Base-by-base conservation (phyloP, 495 filamentous ascomycete genomes). In the Cercophora scortea region DNA sequence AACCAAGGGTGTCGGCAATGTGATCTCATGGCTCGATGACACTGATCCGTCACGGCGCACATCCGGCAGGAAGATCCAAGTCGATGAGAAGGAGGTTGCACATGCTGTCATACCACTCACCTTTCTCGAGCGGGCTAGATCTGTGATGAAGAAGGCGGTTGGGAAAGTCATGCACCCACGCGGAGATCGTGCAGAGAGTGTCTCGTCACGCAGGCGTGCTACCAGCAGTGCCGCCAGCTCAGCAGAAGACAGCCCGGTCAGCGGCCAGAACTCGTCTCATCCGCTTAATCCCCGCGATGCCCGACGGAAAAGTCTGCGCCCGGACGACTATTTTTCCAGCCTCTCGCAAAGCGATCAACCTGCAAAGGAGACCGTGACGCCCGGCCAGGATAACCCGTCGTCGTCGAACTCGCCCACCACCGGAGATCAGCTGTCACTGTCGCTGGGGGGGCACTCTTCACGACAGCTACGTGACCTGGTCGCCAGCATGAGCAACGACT, bases 51-150 rank as follows among this genome's bases (percentile, higher is more conserved):
- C 78, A 18, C 79, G 83, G 32, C 85, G 85, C 53, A 86, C 84
- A 52, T 84, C 90, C 49, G 90, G 90, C 54, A 86, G 88, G 69
- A 88, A 83, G 71, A 97, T 99, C 58, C 86, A 96, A 63, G 88
- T 99, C 45, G 90, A 93, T 12, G 86, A 85, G 48, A 82, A 86
- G 59, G 93, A 99, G 66, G 82, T 99, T 53, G 89, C 88, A 25
- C 81, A 80, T 41, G 94, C 93, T 47, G 94, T 99, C 54, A 85
- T 93, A 15, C 89, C 89, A 45, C 81, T 96, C 38, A 89, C 84
- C 5, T 81, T 96, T 54, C 77, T 98, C 7, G 86, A 94, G 62
- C 83, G 88, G 34, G 79, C 87, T 45, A 75, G 76, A 40, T 85
- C 81, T 12, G 79, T 76, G 7, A 70, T 90, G 55, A 87, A 86